Conservation (phyloP, 2,329 filamentous ascomycete species). For the Pseudogymnoascus sp. region DNA sequence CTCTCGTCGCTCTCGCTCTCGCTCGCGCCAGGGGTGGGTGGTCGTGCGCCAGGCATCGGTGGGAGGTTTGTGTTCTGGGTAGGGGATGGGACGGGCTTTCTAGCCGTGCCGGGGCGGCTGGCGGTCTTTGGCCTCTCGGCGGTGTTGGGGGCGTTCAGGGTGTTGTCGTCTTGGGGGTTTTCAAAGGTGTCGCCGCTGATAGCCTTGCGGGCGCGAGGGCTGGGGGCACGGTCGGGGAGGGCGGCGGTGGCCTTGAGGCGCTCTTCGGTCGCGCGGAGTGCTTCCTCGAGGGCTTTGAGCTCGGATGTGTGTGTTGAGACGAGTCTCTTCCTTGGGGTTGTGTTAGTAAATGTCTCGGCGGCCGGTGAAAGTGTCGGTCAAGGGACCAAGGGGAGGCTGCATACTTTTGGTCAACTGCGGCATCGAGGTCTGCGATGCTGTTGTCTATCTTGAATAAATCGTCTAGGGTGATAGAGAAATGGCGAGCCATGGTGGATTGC, state of each 20-base stretch:
- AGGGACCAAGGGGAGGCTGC: conserved; percentile 1
- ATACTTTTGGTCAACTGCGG: conserved; percentile 75
- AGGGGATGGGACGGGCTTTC: background rate
- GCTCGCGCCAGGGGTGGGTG: conserved; percentile 30
- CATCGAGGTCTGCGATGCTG: conserved; percentile 64
- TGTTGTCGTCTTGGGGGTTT: conserved; percentile 10
- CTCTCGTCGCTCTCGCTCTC: conserved; percentile 23
- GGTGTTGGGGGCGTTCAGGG: conserved; percentile 18
- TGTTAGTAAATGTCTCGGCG: conserved; percentile 14
- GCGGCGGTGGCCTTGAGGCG: conserved; percentile 47
- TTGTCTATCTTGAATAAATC: conserved; percentile 84
- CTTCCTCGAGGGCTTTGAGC: conserved; percentile 77
- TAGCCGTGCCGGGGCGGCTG: conserved; percentile 11
- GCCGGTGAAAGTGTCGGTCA: background rate
- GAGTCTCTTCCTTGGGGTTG: conserved; percentile 60
- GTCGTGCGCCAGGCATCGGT: conserved; percentile 25
- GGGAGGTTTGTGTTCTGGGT: conserved; percentile 9
- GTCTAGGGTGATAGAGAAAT: conserved; percentile 79
- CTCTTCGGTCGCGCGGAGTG: conserved; percentile 77
- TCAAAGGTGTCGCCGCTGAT: conserved; percentile 19
- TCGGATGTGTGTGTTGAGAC: conserved; percentile 69
- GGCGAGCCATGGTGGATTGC: conserved; percentile 79
- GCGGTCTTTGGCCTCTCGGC: conserved; percentile 14
- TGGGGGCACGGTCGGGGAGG: conserved; percentile 13
- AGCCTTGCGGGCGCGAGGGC: conserved; percentile 19